phyloP scores from a whole-genome alignment of 768 basidiomycete species.

The Lactifluus subvellereus region DNA sequence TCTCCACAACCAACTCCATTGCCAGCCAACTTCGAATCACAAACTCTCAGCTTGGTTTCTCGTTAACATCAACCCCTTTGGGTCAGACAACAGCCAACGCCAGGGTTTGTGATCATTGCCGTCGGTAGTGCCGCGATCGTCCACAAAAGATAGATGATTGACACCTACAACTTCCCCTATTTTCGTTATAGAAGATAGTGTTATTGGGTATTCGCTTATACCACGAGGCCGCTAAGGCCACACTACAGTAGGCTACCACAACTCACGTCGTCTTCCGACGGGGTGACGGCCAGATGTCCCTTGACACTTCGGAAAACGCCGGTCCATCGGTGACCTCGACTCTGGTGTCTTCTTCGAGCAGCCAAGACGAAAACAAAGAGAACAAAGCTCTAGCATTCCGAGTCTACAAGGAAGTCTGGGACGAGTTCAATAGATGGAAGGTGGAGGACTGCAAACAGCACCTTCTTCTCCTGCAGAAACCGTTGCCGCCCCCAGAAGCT shows the following conservation, averaged over 20 bases:
- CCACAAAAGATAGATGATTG: too few relatives aligned
- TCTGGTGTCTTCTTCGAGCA: not conserved
- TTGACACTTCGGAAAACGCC: not conserved
- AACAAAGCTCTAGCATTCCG: not conserved
- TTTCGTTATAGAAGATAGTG: not conserved
- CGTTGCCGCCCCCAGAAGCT: constrained; percentile 7
- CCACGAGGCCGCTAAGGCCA: too few relatives aligned
- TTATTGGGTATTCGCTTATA: too few relatives aligned
- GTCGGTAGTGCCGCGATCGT: too few relatives aligned
- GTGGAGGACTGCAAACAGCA: constrained; percentile 19
- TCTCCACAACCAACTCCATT: too few relatives aligned
- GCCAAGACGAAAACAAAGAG: not conserved
- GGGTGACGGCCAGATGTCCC: not conserved
- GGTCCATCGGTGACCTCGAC: not conserved
- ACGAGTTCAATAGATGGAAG: constrained; percentile 30
- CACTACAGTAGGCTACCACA: not conserved
- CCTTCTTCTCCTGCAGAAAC: constrained; percentile 20
- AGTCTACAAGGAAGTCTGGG: constrained; percentile 27
- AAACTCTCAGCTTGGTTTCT: too few relatives aligned
- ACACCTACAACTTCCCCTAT: too few relatives aligned
- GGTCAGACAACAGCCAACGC: too few relatives aligned
- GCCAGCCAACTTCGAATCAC: too few relatives aligned
- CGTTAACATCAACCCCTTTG: too few relatives aligned
- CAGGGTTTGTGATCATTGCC: too few relatives aligned
- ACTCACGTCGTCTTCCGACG: not conserved